Evolutionary conservation across 2,329 filamentous ascomycete species (phyloP).

Genomic region (Apiospora marii): DNA sequence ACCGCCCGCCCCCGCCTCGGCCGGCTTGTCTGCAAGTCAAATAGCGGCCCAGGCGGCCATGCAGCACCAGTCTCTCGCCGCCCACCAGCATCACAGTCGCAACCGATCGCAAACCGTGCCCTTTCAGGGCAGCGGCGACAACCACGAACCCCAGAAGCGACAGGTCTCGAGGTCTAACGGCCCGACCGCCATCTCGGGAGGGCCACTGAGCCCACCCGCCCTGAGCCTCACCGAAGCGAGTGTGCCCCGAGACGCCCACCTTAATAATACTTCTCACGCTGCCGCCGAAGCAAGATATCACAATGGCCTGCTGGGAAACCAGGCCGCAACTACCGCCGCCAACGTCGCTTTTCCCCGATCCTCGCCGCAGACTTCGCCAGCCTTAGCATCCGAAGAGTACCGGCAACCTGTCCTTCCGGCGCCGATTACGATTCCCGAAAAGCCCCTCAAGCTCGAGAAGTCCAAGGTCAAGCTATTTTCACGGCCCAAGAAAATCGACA

Average conservation of each 20-base stretch:
- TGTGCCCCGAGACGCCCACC: conserved; percentile 63
- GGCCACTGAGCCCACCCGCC: conserved; percentile 67
- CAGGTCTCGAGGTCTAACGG: conserved; percentile 3
- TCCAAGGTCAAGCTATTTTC: conserved; percentile 85
- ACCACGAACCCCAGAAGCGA: conserved; percentile 51
- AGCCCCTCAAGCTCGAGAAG: conserved; percentile 70
- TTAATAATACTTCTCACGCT: conserved; percentile 45
- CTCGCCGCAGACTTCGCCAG: conserved; percentile 63
- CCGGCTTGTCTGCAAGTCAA: conserved; percentile 70
- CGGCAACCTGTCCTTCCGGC: conserved; percentile 45
- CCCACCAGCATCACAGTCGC: conserved; percentile 53
- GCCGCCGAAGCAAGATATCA: conserved; percentile 55
- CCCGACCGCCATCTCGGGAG: conserved; percentile 37
- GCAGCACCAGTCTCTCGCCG: conserved; percentile 51
- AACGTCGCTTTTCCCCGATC: conserved; percentile 74
- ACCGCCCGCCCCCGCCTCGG: conserved; percentile 45
- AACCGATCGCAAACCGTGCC: conserved; percentile 80
- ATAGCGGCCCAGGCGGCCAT: conserved; percentile 83
- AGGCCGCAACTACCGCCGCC: conserved; percentile 73
- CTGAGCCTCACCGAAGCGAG: conserved; percentile 72
- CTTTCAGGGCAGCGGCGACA: conserved; percentile 53
- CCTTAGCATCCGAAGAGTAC: conserved; percentile 46
- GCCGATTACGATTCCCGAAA: conserved; percentile 58
- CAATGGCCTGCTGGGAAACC: conserved; percentile 69
- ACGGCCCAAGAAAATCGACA: conserved; percentile 76